Evolutionary conservation across 495 filamentous ascomycete genomes (phyloP), one percentile per base, ranked within the genome.

Genomic region (Trichoderma erinaceum): DNA sequence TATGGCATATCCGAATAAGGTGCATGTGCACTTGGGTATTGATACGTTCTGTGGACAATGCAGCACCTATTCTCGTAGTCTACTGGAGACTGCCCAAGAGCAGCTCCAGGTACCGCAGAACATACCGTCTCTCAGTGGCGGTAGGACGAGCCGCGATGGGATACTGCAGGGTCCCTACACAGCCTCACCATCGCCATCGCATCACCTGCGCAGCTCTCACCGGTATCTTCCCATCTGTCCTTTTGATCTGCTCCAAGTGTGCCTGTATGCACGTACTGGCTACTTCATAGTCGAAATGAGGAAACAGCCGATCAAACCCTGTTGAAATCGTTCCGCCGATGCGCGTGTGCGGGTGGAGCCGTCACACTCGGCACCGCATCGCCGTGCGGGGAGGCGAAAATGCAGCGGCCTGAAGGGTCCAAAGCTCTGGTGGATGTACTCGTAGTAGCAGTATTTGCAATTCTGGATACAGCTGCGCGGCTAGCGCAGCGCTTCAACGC

Each of bases 301-400:
- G 48, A 18, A 61, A 61, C 56, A 61, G 56, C 56, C 56, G 56
- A 61, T 61, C 10, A 16, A 61, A 61, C 25, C 25, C 23, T 32
- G 27, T 23, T 25, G 5, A 27, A 32, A 27, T 29, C 56, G 23
- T n/a, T 61, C 56, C 56, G 56, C 13, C 56, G 23, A 27, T 61
- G 56, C 48, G 18, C 12, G 50, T 21, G 44, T 48, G 44, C 44
- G 56, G 56, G 56, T 61, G 56, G 56, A 61, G 56, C 29, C 29
- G 15, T 25, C 56, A 61, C 56, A 15, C 56, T 61, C 56, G 56
- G 56, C 56, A 61, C 23, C 56, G 56, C 56, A 29, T 61, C 23
- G 56, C 56, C 56, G 56, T 61, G 56, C 56, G 56, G 56, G 56
- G 56, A 61, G 56, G 27, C 56, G 25, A 61, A 61, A 61, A 32